Evolutionary conservation across 208 protist species (phyloP), one percentile per base, ranked within the genome.

Genomic region (Trypanosoma cruzi): DNA sequence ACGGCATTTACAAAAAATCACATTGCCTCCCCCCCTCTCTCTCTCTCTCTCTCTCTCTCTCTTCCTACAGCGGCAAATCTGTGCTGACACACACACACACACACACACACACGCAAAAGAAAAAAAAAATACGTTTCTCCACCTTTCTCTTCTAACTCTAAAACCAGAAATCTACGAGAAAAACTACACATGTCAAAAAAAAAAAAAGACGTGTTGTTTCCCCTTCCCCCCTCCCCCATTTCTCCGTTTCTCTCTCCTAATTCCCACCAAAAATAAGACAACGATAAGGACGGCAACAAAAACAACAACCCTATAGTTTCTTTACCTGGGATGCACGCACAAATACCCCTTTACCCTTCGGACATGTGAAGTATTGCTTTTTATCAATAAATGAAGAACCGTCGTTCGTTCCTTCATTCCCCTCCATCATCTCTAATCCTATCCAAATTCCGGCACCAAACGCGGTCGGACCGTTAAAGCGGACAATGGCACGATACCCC

Each of bases 321-420:
- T 92, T 95, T 52, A 95, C 84, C 68, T 96, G 90, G 11, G 88
- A 96, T 56, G 90, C 88, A 24, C 90, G 88, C 26, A 93, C 90
- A 83, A 96, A 96, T 6, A 96, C 84, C 11, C 90, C 90, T 60
- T 94, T 96, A 29, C 90, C 90, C 73, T 93, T 94, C 0, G 90
- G 90, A 67, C 90, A 96, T 11, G 80, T 90, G 69, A 96, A 96
- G 71, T 96, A 96, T 61, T 91, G 84, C 69, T 89, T 89, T 77
- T 96, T 96, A 82, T 96, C 90, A 64, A 96, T 91, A 71, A 94
- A 93, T 2, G 88, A 94, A 36, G 90, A 94, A 59, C 90, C 90
- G 54, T 96, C 88, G 73, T 96, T 94, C 16, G 86, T 92, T 63
- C 90, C 90, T 64, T 96, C 90, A 72, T 92, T 92, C 56, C 90